Evolutionary conservation across 768 basidiomycete species (phyloP).

Genomic region (Roridomyces roridus): DNA sequence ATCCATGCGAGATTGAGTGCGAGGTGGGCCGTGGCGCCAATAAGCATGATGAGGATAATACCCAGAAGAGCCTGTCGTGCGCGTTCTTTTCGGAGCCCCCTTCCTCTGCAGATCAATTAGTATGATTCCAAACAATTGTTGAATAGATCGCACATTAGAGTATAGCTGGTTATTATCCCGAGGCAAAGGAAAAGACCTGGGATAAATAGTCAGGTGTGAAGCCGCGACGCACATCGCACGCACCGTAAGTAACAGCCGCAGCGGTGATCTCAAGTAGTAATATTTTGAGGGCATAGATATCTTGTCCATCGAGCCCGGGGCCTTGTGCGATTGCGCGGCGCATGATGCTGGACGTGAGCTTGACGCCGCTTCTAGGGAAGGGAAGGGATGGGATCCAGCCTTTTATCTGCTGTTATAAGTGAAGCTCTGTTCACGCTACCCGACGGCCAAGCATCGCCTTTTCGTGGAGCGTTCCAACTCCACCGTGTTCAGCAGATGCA

Average conservation of each 20-base stretch:
- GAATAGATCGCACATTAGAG: slow-evolving; percentile 17
- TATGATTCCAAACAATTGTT: too few relatives aligned
- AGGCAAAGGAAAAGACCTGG: slow-evolving; percentile 12
- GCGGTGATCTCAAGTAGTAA: slow-evolving; percentile 4
- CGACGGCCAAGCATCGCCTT: too few relatives aligned
- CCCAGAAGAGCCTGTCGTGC: slow-evolving; percentile 15
- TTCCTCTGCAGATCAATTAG: slow-evolving; percentile 5
- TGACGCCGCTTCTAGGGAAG: not conserved
- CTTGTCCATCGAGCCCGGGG: slow-evolving; percentile 24
- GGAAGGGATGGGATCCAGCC: too few relatives aligned
- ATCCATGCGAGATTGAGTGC: slow-evolving; percentile 9
- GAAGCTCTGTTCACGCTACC: too few relatives aligned
- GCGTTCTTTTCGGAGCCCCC: slow-evolving; percentile 11
- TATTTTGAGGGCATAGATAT: slow-evolving; percentile 20
- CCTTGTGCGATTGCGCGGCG: slow-evolving; percentile 13
- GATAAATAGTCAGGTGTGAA: too few relatives aligned
- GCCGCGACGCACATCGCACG: not conserved
- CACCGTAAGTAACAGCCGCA: slow-evolving; percentile 20
- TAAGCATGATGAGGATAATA: slow-evolving; percentile 16
- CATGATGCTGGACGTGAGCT: slow-evolving; percentile 2
- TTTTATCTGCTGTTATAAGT: too few relatives aligned
- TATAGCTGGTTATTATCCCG: slow-evolving; percentile 12
- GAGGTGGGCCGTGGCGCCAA: slow-evolving; percentile 17
- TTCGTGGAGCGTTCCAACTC: too few relatives aligned
- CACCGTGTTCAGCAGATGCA: too few relatives aligned